Evolutionary conservation across 1,284 basidiomycete species (phyloP).

Genomic region (Cutaneotrichosporon sp.): DNA sequence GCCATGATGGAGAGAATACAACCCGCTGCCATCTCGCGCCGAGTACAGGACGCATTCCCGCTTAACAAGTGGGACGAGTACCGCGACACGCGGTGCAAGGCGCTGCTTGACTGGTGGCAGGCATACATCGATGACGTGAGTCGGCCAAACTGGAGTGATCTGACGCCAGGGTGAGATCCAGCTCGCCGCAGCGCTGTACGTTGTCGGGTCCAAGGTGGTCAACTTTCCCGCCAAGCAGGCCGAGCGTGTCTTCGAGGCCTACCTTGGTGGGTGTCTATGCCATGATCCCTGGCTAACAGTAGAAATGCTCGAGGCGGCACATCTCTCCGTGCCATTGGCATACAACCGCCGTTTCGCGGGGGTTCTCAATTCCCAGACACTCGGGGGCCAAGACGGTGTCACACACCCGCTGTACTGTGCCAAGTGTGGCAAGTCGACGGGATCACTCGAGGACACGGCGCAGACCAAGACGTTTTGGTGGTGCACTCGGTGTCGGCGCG

Average conservation of each 20-base stretch:
- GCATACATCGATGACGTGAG: constrained; percentile 41
- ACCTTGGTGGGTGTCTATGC: constrained; percentile 30
- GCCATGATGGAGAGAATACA: constrained; percentile 10
- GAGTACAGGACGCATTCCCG: constrained; percentile 8
- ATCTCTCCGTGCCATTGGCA: constrained; percentile 26
- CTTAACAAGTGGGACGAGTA: constrained; percentile 13
- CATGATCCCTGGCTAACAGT: background rate
- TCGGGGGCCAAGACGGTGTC: constrained; percentile 31
- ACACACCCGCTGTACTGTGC: constrained; percentile 35
- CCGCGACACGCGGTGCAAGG: constrained; percentile 7
- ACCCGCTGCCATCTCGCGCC: constrained; percentile 7
- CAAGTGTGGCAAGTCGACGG: constrained; percentile 37
- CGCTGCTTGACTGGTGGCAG: constrained; percentile 36
- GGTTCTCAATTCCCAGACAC: constrained; percentile 26
- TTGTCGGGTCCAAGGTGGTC: constrained; percentile 27
- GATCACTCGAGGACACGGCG: constrained; percentile 35
- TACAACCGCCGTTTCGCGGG: constrained; percentile 31
- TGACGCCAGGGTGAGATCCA: constrained; percentile 38
- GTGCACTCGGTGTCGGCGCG: constrained; percentile 33
- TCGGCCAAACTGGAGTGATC: background rate
- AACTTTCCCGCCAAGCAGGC: constrained; percentile 28
- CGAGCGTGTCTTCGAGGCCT: constrained; percentile 34
- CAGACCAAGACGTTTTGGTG: constrained; percentile 39
- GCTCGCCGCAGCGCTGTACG: constrained; percentile 29
- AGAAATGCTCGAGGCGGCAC: constrained; percentile 36